phyloP scores from a whole-genome alignment of 2,329 filamentous ascomycete genomes.

The Clonostachys sp. region DNA sequence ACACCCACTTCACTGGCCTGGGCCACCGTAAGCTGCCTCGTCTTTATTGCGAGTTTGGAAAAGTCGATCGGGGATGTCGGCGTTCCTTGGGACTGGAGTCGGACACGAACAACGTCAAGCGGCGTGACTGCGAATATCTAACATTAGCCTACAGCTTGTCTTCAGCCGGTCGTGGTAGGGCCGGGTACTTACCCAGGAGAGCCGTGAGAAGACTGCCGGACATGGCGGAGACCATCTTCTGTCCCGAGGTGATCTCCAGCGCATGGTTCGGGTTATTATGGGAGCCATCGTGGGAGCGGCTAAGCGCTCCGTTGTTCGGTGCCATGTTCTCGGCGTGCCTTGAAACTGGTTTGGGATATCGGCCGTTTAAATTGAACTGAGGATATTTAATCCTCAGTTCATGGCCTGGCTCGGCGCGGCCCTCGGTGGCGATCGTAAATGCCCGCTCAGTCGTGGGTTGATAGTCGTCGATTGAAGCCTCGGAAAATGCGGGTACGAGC shows the following conservation, averaged over 20 bases:
- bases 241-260: slow-evolving; percentile 70
- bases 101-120: slow-evolving; percentile 92
- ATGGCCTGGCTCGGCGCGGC: slow-evolving; percentile 28
- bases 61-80: slow-evolving; percentile 46
- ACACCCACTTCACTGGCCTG: slow-evolving; percentile 81
- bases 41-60: slow-evolving; percentile 49
- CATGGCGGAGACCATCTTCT: slow-evolving; percentile 94
- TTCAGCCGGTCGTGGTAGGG: neutral
- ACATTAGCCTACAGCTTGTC: neutral
- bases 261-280: slow-evolving; percentile 23
- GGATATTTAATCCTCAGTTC: too few species aligned
- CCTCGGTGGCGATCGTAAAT: too few species aligned
- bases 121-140: slow-evolving; percentile 66
- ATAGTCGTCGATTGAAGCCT: too few species aligned
- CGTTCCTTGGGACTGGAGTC: slow-evolving; percentile 76
- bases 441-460: too few species aligned
- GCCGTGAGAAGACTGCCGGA: slow-evolving; percentile 88
- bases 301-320: too few species aligned
- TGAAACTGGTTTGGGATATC: too few species aligned
- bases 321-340: too few species aligned
- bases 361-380: too few species aligned
- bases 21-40: slow-evolving; percentile 60
- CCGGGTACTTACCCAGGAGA: slow-evolving; percentile 63
- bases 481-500: too few species aligned
- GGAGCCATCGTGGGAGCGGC: neutral